These are phyloP conservation scores for Russula abietina DNA, from an alignment of 768 basidiomycete species.

Conservation along the genomic window DNA sequence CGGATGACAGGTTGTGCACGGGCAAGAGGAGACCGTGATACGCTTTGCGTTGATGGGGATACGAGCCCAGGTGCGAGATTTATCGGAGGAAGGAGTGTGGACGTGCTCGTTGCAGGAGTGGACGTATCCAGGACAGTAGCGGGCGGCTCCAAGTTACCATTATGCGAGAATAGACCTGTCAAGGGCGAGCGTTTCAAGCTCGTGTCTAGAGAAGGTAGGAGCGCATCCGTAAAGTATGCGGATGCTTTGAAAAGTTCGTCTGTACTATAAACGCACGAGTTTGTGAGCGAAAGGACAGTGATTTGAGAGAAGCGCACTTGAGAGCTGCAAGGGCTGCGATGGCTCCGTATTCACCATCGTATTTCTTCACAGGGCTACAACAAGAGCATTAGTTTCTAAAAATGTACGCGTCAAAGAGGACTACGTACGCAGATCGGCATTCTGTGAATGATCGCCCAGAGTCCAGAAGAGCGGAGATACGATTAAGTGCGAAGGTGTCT, in stretches of 20 bases:
- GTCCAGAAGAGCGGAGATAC: constrained; percentile 63
- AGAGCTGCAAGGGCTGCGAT: constrained; percentile 66
- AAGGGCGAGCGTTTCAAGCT: constrained; percentile 3
- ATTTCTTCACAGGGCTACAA: constrained; percentile 55
- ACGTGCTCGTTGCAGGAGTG: constrained; percentile 3
- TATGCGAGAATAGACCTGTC: background rate
- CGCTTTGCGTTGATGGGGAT: constrained; percentile 7
- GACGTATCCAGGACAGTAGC: constrained; percentile 9
- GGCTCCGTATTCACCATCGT: constrained; percentile 52
- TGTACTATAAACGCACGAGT: constrained; percentile 37
- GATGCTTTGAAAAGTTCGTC: constrained; percentile 76
- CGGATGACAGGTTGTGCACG: constrained; percentile 21
- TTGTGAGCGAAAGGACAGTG: background rate
- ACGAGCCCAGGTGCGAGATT: constrained; percentile 2
- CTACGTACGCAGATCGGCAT: constrained; percentile 42
- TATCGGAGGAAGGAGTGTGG: constrained; percentile 12
- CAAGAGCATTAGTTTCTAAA: background rate
- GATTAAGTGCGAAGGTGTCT: constrained; percentile 66
- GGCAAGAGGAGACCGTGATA: constrained; percentile 17
- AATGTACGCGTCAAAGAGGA: background rate
- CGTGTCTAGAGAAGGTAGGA: constrained; percentile 21
- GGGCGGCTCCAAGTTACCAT: constrained; percentile 3
- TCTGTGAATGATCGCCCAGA: constrained; percentile 53
- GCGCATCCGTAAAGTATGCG: constrained; percentile 64
- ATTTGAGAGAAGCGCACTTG: constrained; percentile 40